Base-by-base conservation (phyloP, 2,329 filamentous ascomycete species). In the Volutella citrinella region DNA sequence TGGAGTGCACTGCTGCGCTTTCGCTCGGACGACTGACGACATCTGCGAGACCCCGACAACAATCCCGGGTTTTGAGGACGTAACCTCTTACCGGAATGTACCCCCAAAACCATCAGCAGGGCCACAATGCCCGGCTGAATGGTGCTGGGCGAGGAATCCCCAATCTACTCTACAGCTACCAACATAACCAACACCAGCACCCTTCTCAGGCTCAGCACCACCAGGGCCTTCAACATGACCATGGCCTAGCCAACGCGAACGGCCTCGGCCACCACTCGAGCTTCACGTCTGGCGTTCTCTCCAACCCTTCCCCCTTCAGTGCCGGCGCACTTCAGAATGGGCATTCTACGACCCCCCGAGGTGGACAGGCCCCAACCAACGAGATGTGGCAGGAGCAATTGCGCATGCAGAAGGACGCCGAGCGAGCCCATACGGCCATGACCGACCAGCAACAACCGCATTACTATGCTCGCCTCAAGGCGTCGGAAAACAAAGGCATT, bases 351-450 rank as follows among this genome's bases (percentile, higher is more conserved):
- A 66, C 64, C 30, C 60, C 69, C 13, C 65, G 77, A 30, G 66
- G 63, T 19, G 68, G 65, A 5, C 76, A 77, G 44, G 61, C 63
- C 17, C 74, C 74, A 35, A 71, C 68, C 35, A 80, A 66, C 44
- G 79, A 82, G 49, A 85, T 95, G 61, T 97, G 90, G 90, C 81
- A 84, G 45, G 84, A 93, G 56, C 93, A 98, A 65, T 65, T 95
- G 46, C 81, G 85, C 43, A 68, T 90, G 53, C 84, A 82, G 44
- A 86, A 90, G 47, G 84, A 88, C 43, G 80, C 87, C 53, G 87
- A 76, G 69, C 80, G 69, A 67, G 80, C 70, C 64, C 84, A 74
- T 74, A 76, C 59, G 68, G 87, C 73, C 72, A 93, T 81, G 78
- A 75, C 69, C 7, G 78, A 82, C 28, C 74, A 79, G 46, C 74